phyloP scores from a whole-genome alignment of 208 protist genomes.

The Lotmaria passim region DNA sequence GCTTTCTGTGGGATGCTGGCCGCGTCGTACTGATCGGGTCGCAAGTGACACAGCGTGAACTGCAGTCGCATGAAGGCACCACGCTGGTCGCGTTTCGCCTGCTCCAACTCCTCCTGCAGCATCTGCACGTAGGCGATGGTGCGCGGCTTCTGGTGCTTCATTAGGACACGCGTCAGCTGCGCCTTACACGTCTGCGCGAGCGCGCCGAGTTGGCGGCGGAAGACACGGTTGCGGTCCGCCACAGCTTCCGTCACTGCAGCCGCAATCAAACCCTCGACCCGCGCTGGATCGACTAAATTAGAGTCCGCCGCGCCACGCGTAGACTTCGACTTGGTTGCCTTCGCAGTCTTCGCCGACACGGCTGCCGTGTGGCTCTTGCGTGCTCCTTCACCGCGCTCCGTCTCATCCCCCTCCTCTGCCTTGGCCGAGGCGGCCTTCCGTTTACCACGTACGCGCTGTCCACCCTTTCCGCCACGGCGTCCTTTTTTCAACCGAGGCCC shows the following conservation, averaged over 20 bases:
- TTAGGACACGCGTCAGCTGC: conserved; percentile 39
- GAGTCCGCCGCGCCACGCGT: not conserved
- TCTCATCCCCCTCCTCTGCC: not conserved
- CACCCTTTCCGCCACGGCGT: not conserved
- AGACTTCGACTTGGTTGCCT: not conserved
- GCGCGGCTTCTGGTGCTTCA: conserved; percentile 50
- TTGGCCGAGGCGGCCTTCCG: not conserved
- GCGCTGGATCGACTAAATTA: not conserved
- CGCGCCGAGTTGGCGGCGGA: conserved; percentile 18
- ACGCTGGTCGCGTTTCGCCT: conserved; percentile 30
- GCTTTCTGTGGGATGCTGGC: conserved; percentile 1
- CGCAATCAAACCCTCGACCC: conserved; percentile 11
- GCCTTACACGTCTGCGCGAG: conserved; percentile 21
- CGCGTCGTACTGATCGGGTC: conserved; percentile 32
- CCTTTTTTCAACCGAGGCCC: too few relatives aligned
- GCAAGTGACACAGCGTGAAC: conserved; percentile 41
- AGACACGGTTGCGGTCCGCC: conserved; percentile 5
- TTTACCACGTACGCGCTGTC: not conserved
- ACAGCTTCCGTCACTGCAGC: conserved; percentile 25
- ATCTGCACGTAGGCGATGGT: conserved; percentile 43
- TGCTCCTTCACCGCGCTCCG: not conserved
- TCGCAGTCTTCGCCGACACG: not conserved
- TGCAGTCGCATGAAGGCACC: conserved; percentile 39
- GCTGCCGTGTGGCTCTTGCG: not conserved
- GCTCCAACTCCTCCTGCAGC: conserved; percentile 40